Evolutionary conservation across 108 stramenopile species (phyloP), one percentile per base, ranked within the genome.

Genomic region (Nitzschia inconspicua): DNA sequence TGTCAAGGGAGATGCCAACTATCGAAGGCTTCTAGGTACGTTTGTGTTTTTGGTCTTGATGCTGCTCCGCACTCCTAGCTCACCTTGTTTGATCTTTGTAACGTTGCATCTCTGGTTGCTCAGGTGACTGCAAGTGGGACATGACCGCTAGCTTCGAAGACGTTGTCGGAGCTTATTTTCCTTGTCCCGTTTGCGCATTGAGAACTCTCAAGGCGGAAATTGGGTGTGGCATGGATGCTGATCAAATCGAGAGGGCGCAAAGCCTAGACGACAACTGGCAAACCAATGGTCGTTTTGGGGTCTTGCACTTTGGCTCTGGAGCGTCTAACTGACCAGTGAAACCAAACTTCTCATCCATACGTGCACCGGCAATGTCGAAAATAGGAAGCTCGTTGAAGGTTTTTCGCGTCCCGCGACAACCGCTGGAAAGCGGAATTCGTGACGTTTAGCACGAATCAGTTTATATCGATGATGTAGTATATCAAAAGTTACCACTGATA

Each of bases 1-100:
- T 72, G 91, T 96, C 26, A 97, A 98, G 70, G 97, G 97, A 18
- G 97, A 98, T 69, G 97, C 97, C 41, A 98, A 98, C 52, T 98
- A 98, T 63, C 75, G 97, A 5, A 79, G 97, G 23, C 54, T 96
- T 31, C 60, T 98, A 29, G 97, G n/a, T n/a, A n/a, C n/a, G n/a
- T n/a, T n/a, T n/a, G n/a, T n/a, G n/a, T n/a, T n/a, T n/a, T n/a
- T n/a, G n/a, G n/a, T n/a, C n/a, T n/a, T n/a, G n/a, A n/a, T n/a
- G n/a, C n/a, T n/a, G n/a, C n/a, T n/a, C n/a, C n/a, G n/a, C n/a
- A n/a, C n/a, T n/a, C n/a, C n/a, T n/a, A n/a, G n/a, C n/a, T n/a
- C n/a, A n/a, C n/a, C n/a, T n/a, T n/a, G n/a, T n/a, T n/a, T n/a
- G n/a, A n/a, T n/a, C n/a, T n/a, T n/a, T n/a, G n/a, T n/a, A n/a